Percentiles rank a stretch among this genome's conserved stretches.
These are phyloP conservation scores for Mayamaea pseudoterrestris DNA, from an alignment of 108 stramenopile genomes.

Conservation along the genomic window DNA sequence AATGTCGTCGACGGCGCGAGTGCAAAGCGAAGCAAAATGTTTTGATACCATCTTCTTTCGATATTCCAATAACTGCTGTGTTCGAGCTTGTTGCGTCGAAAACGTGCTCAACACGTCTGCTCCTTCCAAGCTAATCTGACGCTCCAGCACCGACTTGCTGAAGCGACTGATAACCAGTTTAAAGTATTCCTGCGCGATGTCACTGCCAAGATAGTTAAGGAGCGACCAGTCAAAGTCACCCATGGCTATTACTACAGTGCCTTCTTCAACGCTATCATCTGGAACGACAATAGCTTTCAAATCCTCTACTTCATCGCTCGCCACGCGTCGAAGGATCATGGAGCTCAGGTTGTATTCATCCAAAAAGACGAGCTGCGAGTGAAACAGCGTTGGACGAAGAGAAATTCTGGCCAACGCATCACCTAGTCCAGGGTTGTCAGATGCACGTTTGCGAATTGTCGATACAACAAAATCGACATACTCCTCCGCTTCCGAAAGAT, in stretches of 20 bases:
- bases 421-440: slow-evolving; percentile 27
- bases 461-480: slow-evolving; percentile 87
- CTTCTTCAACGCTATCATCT: slow-evolving; percentile 74
- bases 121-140: slow-evolving; percentile 50
- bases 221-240: too few species aligned
- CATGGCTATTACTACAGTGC: too few species aligned
- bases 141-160: slow-evolving; percentile 61
- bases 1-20: slow-evolving; percentile 71
- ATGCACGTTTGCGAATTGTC: slow-evolving; percentile 50
- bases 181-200: slow-evolving; percentile 77
- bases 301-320: slow-evolving; percentile 37
- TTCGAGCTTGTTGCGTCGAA: slow-evolving; percentile 6
- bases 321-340: slow-evolving; percentile 59
- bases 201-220: slow-evolving; percentile 67
- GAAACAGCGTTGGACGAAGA: slow-evolving; percentile 61
- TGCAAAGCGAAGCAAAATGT: slow-evolving; percentile 62
- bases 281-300: slow-evolving; percentile 40
- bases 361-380: slow-evolving; percentile 77
- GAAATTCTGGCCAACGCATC: slow-evolving; percentile 33
- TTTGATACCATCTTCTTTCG: slow-evolving; percentile 73
- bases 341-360: slow-evolving; percentile 94
- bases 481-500: slow-evolving; percentile 70
- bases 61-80: slow-evolving; percentile 42
- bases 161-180: slow-evolving; percentile 68
- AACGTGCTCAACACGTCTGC: slow-evolving; percentile 8